Conservation (phyloP, 352 stramenopile genomes). For the Globisporangium paddicum region DNA sequence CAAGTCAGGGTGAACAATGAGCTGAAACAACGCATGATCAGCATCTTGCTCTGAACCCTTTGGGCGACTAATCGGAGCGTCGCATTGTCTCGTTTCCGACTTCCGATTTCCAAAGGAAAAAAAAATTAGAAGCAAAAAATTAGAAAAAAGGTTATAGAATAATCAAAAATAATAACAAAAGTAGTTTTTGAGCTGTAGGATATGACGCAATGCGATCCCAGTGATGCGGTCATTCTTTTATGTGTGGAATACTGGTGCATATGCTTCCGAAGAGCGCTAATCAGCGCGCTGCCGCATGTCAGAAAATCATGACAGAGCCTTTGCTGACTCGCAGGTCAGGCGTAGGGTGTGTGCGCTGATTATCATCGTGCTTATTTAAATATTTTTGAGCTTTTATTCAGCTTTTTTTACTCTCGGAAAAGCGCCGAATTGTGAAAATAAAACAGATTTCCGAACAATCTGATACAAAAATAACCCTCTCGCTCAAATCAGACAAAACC, state of each 20-base stretch:
- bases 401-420: neutral
- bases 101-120: too few relatives aligned
- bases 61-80: conserved; percentile 4
- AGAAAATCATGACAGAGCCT: neutral
- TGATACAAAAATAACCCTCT: neutral
- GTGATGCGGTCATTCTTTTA: neutral
- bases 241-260: too few relatives aligned
- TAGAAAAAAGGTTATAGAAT: too few relatives aligned
- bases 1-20: too few relatives aligned
- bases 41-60: too few relatives aligned
- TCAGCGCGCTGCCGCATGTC: too few relatives aligned
- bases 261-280: too few relatives aligned
- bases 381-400: too few relatives aligned
- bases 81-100: neutral
- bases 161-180: neutral
- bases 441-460: neutral
- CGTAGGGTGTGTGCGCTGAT: neutral
- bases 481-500: neutral
- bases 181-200: neutral
- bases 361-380: neutral
- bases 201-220: neutral
- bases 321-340: neutral
- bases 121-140: neutral
- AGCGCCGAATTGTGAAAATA: neutral
- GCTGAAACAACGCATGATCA: too few relatives aligned